phyloP scores from a whole-genome alignment of 2,329 filamentous ascomycete species.

The Emmonsiellopsis sp. region DNA sequence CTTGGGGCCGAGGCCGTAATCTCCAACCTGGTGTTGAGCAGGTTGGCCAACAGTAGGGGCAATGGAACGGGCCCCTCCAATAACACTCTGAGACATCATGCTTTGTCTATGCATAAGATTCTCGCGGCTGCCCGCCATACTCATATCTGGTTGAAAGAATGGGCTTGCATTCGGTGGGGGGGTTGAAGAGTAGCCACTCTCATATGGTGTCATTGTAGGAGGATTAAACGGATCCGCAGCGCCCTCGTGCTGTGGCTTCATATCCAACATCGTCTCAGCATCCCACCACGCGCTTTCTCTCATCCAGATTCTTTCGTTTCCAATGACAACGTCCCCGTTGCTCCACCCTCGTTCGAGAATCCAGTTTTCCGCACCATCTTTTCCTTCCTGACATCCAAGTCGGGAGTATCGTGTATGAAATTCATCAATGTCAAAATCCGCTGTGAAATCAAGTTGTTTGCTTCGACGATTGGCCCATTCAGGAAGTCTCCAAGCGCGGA shows the following conservation, averaged over 20 bases:
- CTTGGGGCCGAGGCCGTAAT: slow-evolving; percentile 82
- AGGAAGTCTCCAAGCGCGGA: slow-evolving; percentile 84
- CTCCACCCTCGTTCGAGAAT: slow-evolving; percentile 93
- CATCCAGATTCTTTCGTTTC: slow-evolving; percentile 90
- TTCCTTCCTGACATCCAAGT: slow-evolving; percentile 80
- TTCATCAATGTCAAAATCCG: slow-evolving; percentile 90
- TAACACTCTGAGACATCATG: slow-evolving; percentile 38
- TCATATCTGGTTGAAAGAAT: slow-evolving; percentile 59
- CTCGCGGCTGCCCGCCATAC: slow-evolving; percentile 60
- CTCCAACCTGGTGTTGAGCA: slow-evolving; percentile 56
- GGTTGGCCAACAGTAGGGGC: slow-evolving; percentile 46
- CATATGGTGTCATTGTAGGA: slow-evolving; percentile 51
- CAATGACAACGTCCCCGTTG: slow-evolving; percentile 90
- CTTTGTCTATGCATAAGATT: slow-evolving; percentile 55
- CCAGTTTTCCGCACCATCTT: slow-evolving; percentile 90
- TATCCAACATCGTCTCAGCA: slow-evolving; percentile 88
- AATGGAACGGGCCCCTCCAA: slow-evolving; percentile 44
- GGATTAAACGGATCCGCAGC: slow-evolving; percentile 34
- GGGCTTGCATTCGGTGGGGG: slow-evolving; percentile 47
- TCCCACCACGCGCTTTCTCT: slow-evolving; percentile 95
- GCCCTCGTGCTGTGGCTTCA: slow-evolving; percentile 55
- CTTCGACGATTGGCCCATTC: slow-evolving; percentile 96
- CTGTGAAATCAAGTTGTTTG: slow-evolving; percentile 86
- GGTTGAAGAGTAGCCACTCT: slow-evolving; percentile 57
- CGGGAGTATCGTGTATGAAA: slow-evolving; percentile 73